Evolutionary conservation across 192 early-diverging fungal genomes (phyloP), one percentile per base, ranked within the genome.

Genomic region (Phlyctochytrium planicorne): DNA sequence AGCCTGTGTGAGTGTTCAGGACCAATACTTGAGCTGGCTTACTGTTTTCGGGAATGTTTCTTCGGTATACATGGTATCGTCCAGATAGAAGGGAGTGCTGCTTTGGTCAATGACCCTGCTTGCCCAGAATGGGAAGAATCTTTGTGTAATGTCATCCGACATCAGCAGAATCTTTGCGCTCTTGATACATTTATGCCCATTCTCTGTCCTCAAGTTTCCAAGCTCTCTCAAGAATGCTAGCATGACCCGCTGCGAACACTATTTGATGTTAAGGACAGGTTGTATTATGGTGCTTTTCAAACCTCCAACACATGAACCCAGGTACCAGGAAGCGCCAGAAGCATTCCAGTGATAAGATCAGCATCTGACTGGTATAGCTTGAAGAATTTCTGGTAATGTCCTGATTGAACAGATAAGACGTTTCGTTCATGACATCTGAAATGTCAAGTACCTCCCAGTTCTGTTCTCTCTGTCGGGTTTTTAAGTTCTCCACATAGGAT

Each of bases 331-430:
- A 72, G 60, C n/a, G 80, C 27, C 25, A 84, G 33, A 16, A 84
- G 65, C 36, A 84, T 68, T 2, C 82, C 82, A 2, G 82, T 84
- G 53, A 84, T 81, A 10, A 82, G 65, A 29, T 84, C 82, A 24
- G 71, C 72, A 17, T 82, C 82, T n/a, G 65, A 67, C 53, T 84
- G 80, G 57, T 72, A 71, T 60, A 68, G 70, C 68, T 82, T 84
- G 68, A 84, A 82, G 29, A 81, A 72, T 34, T 73, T 74, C 52
- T 82, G 78, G 65, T 80, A 80, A 59, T 84, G 67, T 2, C 70
- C 80, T 84, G 55, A 0, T 25, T n/a, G n/a, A n/a, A n/a, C n/a
- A n/a, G 31, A 0, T 30, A 29, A 33, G 10, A 30, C 12, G 32
- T 36, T 36, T 31, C 57, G 27, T 16, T 63, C n/a, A n/a, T 17